Percentiles rank a stretch among this genome's conserved stretches.
Conservation (phyloP, 805 yeast species). For the Wickerhamiella australiensis region DNA sequence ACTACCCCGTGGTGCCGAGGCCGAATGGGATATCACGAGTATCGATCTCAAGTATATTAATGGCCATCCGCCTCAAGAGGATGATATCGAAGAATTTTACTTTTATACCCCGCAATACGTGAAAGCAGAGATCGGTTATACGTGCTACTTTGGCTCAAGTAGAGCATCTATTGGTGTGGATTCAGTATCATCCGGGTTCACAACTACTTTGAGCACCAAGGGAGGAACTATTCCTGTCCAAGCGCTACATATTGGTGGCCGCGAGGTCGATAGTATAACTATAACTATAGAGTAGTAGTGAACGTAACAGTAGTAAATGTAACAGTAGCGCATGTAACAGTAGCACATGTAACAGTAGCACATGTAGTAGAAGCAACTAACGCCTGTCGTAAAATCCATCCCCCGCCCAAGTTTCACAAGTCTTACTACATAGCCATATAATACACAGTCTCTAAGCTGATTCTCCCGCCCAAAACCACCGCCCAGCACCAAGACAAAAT, state of each 20-base stretch:
- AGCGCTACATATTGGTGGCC: background rate
- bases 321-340: no score
- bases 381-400: no score
- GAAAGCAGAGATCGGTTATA: conserved; percentile 11
- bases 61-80: conserved; percentile 18
- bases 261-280: background rate
- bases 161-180: background rate
- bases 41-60: conserved; percentile 18
- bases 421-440: no score
- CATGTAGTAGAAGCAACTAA: no score
- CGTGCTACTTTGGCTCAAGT: conserved; percentile 8
- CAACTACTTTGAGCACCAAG: background rate
- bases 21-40: conserved; percentile 24
- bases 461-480: background rate
- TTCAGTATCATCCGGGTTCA: background rate
- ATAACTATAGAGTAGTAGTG: background rate
- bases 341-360: no score
- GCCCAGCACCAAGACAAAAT: no score
- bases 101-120: conserved; percentile 12
- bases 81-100: conserved; percentile 18
- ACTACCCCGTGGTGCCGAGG: conserved; percentile 24
- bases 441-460: no score
- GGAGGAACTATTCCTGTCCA: background rate
- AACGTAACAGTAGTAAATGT: no score
- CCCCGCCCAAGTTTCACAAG: no score